Percentiles rank a stretch among this genome's conserved stretches.
These are phyloP conservation scores for Coelastrella sp. DNA, from an alignment of 139 green algal species.

Conservation along the genomic window DNA sequence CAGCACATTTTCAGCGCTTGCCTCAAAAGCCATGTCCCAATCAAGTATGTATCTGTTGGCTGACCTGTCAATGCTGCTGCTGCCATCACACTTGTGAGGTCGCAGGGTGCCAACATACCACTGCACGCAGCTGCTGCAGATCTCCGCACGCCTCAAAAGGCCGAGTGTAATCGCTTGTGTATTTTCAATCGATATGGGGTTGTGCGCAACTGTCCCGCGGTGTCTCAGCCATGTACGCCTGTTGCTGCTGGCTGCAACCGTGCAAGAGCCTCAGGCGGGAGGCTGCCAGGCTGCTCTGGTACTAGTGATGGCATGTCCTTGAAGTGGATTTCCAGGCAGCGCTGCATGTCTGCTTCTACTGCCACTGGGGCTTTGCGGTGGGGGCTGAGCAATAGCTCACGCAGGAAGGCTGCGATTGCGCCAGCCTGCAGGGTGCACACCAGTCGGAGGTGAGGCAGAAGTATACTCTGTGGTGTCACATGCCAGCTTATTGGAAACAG, in stretches of 20 bases:
- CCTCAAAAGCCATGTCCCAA: no score
- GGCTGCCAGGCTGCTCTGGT: constrained; percentile 42
- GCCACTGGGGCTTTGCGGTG: constrained; percentile 41
- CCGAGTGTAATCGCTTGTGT: no score
- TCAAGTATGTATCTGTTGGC: no score
- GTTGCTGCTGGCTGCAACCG: constrained; percentile 29
- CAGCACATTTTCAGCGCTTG: no score
- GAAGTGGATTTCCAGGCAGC: constrained; percentile 70
- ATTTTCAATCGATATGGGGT: no score
- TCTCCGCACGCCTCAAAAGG: no score
- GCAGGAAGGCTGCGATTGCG: constrained; percentile 64
- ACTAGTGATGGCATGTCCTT: constrained; percentile 55
- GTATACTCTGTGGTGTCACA: not conserved
- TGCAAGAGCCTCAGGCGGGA: constrained; percentile 30
- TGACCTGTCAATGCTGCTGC: no score
- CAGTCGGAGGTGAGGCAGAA: not conserved
- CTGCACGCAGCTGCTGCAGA: no score
- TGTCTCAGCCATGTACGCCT: no score
- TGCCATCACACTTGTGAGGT: no score
- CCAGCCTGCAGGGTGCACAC: constrained; percentile 56
- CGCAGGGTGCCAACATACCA: no score
- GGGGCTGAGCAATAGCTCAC: constrained; percentile 64
- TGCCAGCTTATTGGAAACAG: not conserved
- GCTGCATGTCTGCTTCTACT: constrained; percentile 68
- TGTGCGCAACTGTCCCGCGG: no score